A percentile compares a stretch with the other conserved stretches of the same genome.
These are phyloP conservation scores for Tephrocybe sp. DNA, from an alignment of 768 basidiomycete species.

Conservation along the genomic window DNA sequence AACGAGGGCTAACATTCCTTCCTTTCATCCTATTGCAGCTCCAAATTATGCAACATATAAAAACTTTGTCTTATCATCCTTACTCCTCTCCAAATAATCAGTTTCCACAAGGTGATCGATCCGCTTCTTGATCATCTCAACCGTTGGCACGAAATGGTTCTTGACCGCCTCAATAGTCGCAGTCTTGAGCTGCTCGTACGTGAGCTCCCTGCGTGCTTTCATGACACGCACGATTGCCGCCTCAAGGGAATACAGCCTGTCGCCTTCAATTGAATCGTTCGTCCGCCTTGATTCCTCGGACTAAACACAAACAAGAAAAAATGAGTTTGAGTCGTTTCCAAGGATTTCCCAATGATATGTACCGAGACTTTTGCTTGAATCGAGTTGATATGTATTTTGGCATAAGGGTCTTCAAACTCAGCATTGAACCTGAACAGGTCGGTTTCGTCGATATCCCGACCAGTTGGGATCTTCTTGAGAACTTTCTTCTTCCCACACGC, in stretches of 20 bases:
- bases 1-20: too few relatives aligned
- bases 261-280: slow-evolving; percentile 81
- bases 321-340: background rate
- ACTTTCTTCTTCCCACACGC: slow-evolving; percentile 91
- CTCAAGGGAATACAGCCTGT: slow-evolving; percentile 83
- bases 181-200: slow-evolving; percentile 75
- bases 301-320: slow-evolving; percentile 35
- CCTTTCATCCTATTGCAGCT: too few relatives aligned
- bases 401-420: slow-evolving; percentile 75
- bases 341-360: slow-evolving; percentile 24
- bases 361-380: slow-evolving; percentile 95
- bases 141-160: slow-evolving; percentile 83
- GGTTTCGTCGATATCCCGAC: slow-evolving; percentile 71
- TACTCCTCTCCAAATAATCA: slow-evolving; percentile 83
- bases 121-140: slow-evolving; percentile 82
- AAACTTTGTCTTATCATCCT: slow-evolving; percentile 68
- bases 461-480: slow-evolving; percentile 74
- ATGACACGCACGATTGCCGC: slow-evolving; percentile 97
- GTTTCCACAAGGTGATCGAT: slow-evolving; percentile 81
- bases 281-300: slow-evolving; percentile 85
- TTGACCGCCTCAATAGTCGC: slow-evolving; percentile 87
- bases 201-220: slow-evolving; percentile 88
- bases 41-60: slow-evolving; percentile 69
- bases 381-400: slow-evolving; percentile 90
- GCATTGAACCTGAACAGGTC: slow-evolving; percentile 85